Percentiles rank a stretch among this genome's conserved stretches.
Conservation (phyloP, 345 rosid genomes). For the Citrus cavaleriei region DNA sequence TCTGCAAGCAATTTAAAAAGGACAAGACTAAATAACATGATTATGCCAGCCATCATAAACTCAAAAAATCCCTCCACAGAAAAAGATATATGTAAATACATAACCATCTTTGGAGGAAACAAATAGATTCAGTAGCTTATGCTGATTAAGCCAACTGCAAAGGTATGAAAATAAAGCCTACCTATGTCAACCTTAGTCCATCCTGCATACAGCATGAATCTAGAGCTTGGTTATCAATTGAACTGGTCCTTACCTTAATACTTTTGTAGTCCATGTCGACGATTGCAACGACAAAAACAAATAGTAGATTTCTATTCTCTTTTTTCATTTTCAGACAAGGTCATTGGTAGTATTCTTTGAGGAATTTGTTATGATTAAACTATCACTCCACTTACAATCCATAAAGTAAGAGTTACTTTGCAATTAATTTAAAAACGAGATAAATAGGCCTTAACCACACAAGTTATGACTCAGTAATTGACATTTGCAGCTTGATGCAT, state of each 20-base stretch:
- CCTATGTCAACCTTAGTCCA: neutral
- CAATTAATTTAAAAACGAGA: neutral
- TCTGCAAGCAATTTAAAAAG: slow-evolving; percentile 32
- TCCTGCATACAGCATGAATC: neutral
- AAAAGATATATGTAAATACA: neutral
- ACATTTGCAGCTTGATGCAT: neutral
- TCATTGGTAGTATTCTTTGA: neutral
- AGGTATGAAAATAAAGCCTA: neutral
- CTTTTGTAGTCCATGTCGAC: neutral
- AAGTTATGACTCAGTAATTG: neutral
- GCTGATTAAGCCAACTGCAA: neutral
- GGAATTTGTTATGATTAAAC: neutral
- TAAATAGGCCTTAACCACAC: neutral
- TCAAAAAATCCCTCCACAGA: neutral
- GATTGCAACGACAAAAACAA: neutral
- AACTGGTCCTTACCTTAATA: neutral
- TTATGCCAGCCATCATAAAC: neutral
- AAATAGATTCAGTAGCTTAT: neutral
- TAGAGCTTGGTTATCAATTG: neutral
- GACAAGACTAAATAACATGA: neutral
- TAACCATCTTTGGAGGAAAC: neutral
- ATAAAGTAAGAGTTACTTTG: neutral
- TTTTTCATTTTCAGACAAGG: neutral
- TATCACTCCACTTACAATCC: neutral
- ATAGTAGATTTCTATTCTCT: neutral